Evolutionary conservation across 768 basidiomycete species (phyloP), one percentile per base, ranked within the genome.

Genomic region (Aureoboletus auriporus): DNA sequence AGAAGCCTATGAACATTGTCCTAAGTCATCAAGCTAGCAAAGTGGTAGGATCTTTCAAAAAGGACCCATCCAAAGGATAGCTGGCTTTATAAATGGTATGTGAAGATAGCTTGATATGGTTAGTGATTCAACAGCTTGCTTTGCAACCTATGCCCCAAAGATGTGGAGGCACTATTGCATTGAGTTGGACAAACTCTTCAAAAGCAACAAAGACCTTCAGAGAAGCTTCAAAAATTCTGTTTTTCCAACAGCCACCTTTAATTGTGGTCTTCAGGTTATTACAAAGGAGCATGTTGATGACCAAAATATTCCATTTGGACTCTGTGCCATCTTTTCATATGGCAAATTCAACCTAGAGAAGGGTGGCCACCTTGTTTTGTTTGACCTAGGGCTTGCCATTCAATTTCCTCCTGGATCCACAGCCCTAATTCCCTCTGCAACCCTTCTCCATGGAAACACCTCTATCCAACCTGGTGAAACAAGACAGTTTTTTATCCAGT

Each of bases 321-420:
- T 62, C 56, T 75, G 70, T 39, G 57, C 57, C 0, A 66, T 73
- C 11, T 58, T 53, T 3, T 57, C 68, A 0, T 41, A 64, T 0
- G 70, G 71, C 10, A 36, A 13, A 0, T 46, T 28, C n/a, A 23
- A 53, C 6, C 41, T 49, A 1, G 12, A 2, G 12, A 1, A 3
- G 0, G 46, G 46, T 0, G 39, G n/a, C 26, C 42, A 16, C 39
- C 28, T 36, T 11, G 12, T 52, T 5, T 8, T 54, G 0, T 54
- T 41, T 9, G 20, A 47, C 6, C n/a, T 54, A 0, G 4, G 16
- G 0, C 5, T 52, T 0, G 36, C 41, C 1, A 8, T 54, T 3
- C 6, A 42, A 13, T 54, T 54, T 10, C 39, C 43, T 2, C 39
- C 44, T 4, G 43, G 46, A 0, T 52, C 46, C 2, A 45, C 36